Evolutionary conservation across 75 land plant genomes (phyloP).

Genomic region (Adiantum capillusveneris): DNA sequence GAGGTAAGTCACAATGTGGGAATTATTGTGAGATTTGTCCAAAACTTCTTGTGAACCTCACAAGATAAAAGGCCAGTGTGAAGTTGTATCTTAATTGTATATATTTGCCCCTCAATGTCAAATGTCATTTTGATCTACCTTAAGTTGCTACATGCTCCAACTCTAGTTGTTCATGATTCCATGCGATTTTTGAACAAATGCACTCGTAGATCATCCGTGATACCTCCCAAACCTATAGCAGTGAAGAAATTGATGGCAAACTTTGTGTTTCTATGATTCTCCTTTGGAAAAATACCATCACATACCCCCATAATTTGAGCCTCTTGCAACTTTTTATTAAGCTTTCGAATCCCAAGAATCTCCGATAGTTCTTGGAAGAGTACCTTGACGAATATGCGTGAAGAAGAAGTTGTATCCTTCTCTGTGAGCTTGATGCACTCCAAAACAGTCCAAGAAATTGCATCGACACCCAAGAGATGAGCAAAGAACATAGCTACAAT

Average conservation of each 20-base stretch:
- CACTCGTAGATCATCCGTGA: conserved; percentile 74
- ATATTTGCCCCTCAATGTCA: too few species aligned
- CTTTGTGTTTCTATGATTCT: conserved; percentile 70
- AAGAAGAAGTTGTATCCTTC: conserved; percentile 92
- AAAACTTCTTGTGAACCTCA: too few species aligned
- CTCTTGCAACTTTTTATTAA: conserved; percentile 72
- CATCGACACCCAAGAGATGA: conserved; percentile 77
- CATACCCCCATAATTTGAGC: conserved; percentile 69
- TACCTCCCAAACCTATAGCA: conserved; percentile 88
- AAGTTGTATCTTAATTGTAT: too few species aligned
- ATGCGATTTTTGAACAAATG: too few species aligned
- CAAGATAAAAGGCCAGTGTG: too few species aligned
- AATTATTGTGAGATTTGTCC: too few species aligned
- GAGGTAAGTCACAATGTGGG: too few species aligned
- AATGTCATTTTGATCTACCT: too few species aligned
- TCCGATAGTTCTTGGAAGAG: conserved; percentile 86
- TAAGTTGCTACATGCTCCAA: too few species aligned
- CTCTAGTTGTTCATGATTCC: too few species aligned
- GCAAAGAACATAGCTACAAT: conserved; percentile 95
- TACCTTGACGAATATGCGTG: conserved; percentile 86
- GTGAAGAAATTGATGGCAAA: conserved; percentile 89
- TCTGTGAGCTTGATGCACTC: conserved; percentile 77
- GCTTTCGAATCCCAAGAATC: conserved; percentile 61
- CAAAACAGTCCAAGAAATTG: conserved; percentile 81
- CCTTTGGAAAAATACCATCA: conserved; percentile 73